A percentile compares a stretch with the other conserved stretches of the same genome.
phyloP scores from a whole-genome alignment of 2,329 filamentous ascomycete species.

The Aspergillus sp. region DNA sequence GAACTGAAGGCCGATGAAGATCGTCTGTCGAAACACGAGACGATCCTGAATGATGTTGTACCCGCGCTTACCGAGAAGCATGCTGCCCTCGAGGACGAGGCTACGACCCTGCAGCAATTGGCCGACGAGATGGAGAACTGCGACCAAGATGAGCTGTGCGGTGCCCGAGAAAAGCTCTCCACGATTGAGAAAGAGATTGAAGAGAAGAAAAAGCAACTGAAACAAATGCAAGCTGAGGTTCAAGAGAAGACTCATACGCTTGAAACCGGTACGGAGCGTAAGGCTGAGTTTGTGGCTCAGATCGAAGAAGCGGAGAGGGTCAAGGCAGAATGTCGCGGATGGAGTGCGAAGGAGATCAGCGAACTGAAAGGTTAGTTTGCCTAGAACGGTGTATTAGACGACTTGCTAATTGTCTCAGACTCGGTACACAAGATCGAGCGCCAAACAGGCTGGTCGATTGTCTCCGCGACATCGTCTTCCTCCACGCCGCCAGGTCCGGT shows the following conservation, averaged over 20 bases:
- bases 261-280: constrained; percentile 63
- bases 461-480: constrained; percentile 33
- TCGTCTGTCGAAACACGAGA: constrained; percentile 65
- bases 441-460: constrained; percentile 46
- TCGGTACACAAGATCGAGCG: constrained; percentile 42
- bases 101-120: constrained; percentile 66
- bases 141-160: constrained; percentile 74
- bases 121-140: constrained; percentile 62
- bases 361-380: constrained; percentile 66
- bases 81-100: constrained; percentile 62
- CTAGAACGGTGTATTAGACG: background rate
- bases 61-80: constrained; percentile 64
- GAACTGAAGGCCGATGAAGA: constrained; percentile 75
- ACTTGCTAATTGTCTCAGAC: constrained; percentile 16
- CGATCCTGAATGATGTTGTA: constrained; percentile 65
- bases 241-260: constrained; percentile 66
- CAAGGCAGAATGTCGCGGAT: constrained; percentile 84
- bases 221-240: constrained; percentile 65
- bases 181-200: constrained; percentile 67
- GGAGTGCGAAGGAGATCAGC: constrained; percentile 78
- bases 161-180: constrained; percentile 67
- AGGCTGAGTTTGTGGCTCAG: constrained; percentile 67
- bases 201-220: constrained; percentile 66
- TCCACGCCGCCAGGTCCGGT: constrained; percentile 28
- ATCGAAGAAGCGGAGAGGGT: constrained; percentile 81